Conservation (phyloP, 2,329 filamentous ascomycete species). For the Aspergillus japonicus region DNA sequence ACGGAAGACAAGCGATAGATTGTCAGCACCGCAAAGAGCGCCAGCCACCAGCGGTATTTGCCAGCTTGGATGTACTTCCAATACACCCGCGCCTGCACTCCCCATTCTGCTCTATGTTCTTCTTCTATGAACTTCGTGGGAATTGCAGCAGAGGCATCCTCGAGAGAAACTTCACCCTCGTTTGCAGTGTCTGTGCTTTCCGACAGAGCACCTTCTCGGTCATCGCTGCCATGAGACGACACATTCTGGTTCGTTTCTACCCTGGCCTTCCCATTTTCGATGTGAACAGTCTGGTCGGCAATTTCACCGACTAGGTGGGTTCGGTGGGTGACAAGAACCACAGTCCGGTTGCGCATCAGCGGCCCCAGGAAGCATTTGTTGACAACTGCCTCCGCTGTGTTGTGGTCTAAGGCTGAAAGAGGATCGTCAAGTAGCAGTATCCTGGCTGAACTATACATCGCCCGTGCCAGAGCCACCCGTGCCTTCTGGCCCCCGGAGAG, state of each 20-base stretch:
- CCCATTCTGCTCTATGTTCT: constrained; percentile 70
- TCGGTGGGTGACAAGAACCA: constrained; percentile 64
- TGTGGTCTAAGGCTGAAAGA: constrained; percentile 60
- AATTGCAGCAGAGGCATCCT: constrained; percentile 52
- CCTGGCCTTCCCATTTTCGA: constrained; percentile 60
- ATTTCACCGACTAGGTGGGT: constrained; percentile 70
- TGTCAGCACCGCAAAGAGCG: constrained; percentile 62
- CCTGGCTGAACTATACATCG: constrained; percentile 57
- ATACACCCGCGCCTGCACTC: constrained; percentile 73
- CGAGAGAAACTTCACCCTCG: constrained; percentile 35
- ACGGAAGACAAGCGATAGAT: constrained; percentile 65
- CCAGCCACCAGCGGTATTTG: constrained; percentile 68
- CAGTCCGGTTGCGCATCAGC: constrained; percentile 53
- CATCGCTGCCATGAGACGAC: constrained; percentile 37
- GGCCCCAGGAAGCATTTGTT: constrained; percentile 56
- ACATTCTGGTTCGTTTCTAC: constrained; percentile 51
- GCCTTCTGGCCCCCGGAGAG: constrained; percentile 62
- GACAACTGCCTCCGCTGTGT: constrained; percentile 63
- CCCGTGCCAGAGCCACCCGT: constrained; percentile 60
- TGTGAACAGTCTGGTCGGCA: constrained; percentile 70
- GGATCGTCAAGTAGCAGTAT: constrained; percentile 60
- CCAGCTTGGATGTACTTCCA: constrained; percentile 84
- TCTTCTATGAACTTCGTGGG: constrained; percentile 78
- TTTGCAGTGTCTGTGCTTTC: constrained; percentile 17
- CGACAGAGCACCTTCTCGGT: constrained; percentile 15